Base-by-base conservation (phyloP, 2,329 filamentous ascomycete species). In the Colletotrichum musicola region DNA sequence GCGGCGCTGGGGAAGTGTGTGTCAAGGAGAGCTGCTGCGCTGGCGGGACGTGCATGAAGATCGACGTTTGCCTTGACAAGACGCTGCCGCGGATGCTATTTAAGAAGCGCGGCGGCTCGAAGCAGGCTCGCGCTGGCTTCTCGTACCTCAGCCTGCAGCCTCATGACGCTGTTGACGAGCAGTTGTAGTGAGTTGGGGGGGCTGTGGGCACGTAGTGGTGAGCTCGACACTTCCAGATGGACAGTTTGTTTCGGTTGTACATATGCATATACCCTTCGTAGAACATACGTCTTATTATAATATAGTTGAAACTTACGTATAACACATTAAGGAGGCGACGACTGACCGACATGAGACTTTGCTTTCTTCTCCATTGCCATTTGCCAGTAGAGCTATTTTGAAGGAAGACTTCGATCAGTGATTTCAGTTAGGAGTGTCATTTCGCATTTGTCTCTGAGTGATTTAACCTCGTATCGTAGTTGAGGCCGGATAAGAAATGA, bases 11-110 rank as follows among this genome's bases (percentile, higher is more conserved):
- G 18, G 66, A 69, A 42, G 66, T 69, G 3, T 69, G 66, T 62
- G 18, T 69, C 50, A 69, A 61, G 66, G 55, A 69, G 55, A 65
- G 62, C 56, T 69, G 66, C 62, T 69, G 66, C 30, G 3, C 27
- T 3, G 62, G 66, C 4, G 66, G 62, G 1, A 56, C 56, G 2
- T 69, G 66, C 50, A 69, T 69, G 66, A 69, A 69, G 62, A 38
- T 66, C 2, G 50, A 66, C 1, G 66, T 69, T 16, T 69, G 66
- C 50, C 18, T 65, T 5, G 61, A 69, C 56, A 18, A 47, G 50
- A 16, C n/a, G 6, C 9, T 30, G 6, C 66, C 66, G 4, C 54
- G 40, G 62, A 44, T 69, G 62, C 40, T 69, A 55, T 69, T 69
- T 50, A 69, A 57, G 56, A 56, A 58, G 42, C 66, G 66, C 18